Percentiles rank a stretch among this genome's conserved stretches.
Conservation (phyloP, 352 stramenopile genomes). For the Pythium grandisporangium region DNA sequence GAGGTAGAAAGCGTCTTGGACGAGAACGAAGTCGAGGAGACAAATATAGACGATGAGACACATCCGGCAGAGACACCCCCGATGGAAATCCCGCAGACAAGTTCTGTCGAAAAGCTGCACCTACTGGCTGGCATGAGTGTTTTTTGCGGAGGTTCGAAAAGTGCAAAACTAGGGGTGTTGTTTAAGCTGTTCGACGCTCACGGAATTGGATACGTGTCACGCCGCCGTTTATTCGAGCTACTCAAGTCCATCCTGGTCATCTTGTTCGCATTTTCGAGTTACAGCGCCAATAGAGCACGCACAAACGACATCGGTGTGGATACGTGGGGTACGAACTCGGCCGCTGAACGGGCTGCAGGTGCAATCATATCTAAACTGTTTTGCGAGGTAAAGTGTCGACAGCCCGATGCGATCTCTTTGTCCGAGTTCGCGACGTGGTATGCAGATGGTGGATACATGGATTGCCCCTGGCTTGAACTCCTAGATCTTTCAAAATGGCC, state of each 20-base stretch:
- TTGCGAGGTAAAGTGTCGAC: constrained; percentile 51
- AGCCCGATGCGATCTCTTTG: constrained; percentile 82
- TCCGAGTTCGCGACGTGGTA: constrained; percentile 97
- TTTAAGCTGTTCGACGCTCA: constrained; percentile 78
- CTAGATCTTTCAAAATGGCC: constrained; percentile 95
- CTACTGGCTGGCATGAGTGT: constrained; percentile 85
- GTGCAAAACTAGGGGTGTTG: constrained; percentile 86
- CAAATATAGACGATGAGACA: constrained; percentile 8
- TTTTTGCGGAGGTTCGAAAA: constrained; percentile 93
- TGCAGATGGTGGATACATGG: constrained; percentile 88
- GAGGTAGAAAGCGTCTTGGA: constrained; percentile 59
- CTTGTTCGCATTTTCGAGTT: constrained; percentile 80
- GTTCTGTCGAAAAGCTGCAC: constrained; percentile 66
- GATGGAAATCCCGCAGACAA: constrained; percentile 16
- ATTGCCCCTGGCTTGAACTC: constrained; percentile 94
- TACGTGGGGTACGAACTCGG: constrained; percentile 67
- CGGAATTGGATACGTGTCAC: constrained; percentile 47
- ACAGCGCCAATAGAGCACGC: constrained; percentile 49
- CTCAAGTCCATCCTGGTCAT: constrained; percentile 75
- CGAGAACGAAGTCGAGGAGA: constrained; percentile 22
- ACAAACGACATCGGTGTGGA: constrained; percentile 51
- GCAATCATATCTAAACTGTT: constrained; percentile 87
- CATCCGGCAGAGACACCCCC: constrained; percentile 2
- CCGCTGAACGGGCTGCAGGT: constrained; percentile 82
- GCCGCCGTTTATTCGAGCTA: constrained; percentile 72